These are phyloP conservation scores for Nitzschia palea DNA, from an alignment of 108 stramenopile species.

Conservation along the genomic window DNA sequence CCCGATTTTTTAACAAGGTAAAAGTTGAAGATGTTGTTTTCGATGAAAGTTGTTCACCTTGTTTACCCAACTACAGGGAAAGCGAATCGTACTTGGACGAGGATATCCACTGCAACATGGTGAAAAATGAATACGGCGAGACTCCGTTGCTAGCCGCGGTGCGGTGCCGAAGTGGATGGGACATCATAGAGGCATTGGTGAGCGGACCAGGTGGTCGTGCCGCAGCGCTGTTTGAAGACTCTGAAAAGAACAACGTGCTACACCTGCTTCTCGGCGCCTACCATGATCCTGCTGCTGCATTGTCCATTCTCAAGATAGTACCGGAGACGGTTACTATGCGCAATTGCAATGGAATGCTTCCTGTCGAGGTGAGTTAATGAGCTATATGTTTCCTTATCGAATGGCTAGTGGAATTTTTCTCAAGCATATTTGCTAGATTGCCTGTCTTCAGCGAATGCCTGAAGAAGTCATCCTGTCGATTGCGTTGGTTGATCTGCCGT, in stretches of 20 bases:
- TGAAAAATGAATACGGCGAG: constrained; percentile 63
- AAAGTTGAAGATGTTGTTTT: constrained; percentile 39
- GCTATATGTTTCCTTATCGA: not conserved
- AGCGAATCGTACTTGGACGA: constrained; percentile 21
- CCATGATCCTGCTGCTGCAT: constrained; percentile 61
- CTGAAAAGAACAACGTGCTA: constrained; percentile 58
- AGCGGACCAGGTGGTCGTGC: constrained; percentile 55
- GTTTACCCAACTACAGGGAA: constrained; percentile 21
- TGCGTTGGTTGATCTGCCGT: constrained; percentile 75
- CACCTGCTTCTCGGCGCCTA: constrained; percentile 61
- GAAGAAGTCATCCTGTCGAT: constrained; percentile 76
- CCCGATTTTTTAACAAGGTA: constrained; percentile 43
- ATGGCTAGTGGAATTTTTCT: not conserved
- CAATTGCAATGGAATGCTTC: constrained; percentile 66
- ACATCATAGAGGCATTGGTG: constrained; percentile 71
- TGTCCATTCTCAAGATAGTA: constrained; percentile 71
- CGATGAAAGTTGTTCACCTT: constrained; percentile 30
- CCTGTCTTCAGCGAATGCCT: constrained; percentile 68
- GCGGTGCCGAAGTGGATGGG: constrained; percentile 56
- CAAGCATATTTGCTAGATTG: constrained; percentile 32
- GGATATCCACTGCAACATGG: constrained; percentile 45
- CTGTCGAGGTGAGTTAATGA: constrained; percentile 62
- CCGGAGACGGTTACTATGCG: constrained; percentile 54
- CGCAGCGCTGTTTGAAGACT: constrained; percentile 48
- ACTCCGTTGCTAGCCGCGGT: constrained; percentile 71